These are phyloP conservation scores for Marchantia polymorpha DNA, from an alignment of 225 moss, liverwort and hornwort genomes.

Conservation along the genomic window DNA sequence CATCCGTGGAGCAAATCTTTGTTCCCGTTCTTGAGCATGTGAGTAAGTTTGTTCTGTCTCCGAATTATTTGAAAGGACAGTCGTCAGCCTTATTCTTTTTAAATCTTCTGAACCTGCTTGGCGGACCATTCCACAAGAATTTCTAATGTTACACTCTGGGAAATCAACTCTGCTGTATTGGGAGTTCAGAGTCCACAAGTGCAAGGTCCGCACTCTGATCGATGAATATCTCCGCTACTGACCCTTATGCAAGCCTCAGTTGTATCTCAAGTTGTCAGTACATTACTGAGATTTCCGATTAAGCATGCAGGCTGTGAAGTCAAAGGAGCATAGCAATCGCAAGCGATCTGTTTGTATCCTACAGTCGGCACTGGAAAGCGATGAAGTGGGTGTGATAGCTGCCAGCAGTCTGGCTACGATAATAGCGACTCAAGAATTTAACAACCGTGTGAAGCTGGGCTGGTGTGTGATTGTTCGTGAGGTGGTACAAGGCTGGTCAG, in stretches of 20 bases:
- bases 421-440: constrained; percentile 37
- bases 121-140: no score
- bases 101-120: no score
- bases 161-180: background rate
- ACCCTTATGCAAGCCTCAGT: background rate
- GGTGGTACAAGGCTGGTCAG: constrained; percentile 60
- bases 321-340: constrained; percentile 68
- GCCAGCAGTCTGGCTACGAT: constrained; percentile 52
- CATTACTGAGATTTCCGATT: background rate
- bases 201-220: background rate
- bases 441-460: constrained; percentile 76
- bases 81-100: no score
- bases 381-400: constrained; percentile 40
- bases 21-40: constrained; percentile 83
- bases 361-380: constrained; percentile 57
- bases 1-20: constrained; percentile 53
- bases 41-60: constrained; percentile 18
- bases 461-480: constrained; percentile 90
- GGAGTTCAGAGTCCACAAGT: background rate
- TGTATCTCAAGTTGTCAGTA: background rate
- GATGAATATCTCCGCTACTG: background rate
- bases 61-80: background rate
- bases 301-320: constrained; percentile 64
- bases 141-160: no score
- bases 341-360: constrained; percentile 55